A percentile compares a stretch with the other conserved stretches of the same genome.
These are phyloP conservation scores for Primulina eburnea DNA, from an alignment of 257 asterid species.

Conservation along the genomic window DNA sequence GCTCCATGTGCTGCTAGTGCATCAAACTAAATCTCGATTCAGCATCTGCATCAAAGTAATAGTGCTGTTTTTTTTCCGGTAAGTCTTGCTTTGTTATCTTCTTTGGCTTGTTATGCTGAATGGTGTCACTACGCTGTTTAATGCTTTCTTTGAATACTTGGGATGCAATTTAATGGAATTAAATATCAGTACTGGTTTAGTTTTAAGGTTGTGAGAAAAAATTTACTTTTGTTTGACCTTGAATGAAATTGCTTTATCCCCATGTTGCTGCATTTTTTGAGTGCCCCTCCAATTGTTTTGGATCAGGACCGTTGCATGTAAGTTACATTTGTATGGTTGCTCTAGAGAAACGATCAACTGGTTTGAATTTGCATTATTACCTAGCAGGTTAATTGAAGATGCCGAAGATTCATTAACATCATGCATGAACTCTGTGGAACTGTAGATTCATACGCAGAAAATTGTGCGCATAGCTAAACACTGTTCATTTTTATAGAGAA, in stretches of 20 bases:
- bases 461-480: neutral
- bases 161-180: neutral
- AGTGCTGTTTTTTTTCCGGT: conserved; percentile 13
- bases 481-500: neutral
- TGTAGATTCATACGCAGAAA: too few species aligned
- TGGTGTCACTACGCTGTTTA: neutral
- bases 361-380: neutral
- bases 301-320: neutral
- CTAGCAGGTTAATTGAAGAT: too few species aligned
- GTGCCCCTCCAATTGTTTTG: neutral
- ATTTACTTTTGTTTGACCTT: neutral
- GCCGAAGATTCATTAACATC: too few species aligned
- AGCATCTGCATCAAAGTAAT: conserved; percentile 16
- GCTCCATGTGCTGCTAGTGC: conserved; percentile 44
- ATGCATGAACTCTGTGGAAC: too few species aligned
- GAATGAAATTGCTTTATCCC: neutral
- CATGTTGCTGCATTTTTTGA: neutral
- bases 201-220: neutral
- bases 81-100: neutral
- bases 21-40: conserved; percentile 29
- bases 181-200: neutral
- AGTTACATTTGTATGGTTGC: neutral
- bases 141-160: neutral
- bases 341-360: neutral
- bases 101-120: neutral